Percentiles rank a stretch among this genome's conserved stretches.
Conservation (phyloP, 768 basidiomycete species). For the Paxillus ammoniavirescens region DNA sequence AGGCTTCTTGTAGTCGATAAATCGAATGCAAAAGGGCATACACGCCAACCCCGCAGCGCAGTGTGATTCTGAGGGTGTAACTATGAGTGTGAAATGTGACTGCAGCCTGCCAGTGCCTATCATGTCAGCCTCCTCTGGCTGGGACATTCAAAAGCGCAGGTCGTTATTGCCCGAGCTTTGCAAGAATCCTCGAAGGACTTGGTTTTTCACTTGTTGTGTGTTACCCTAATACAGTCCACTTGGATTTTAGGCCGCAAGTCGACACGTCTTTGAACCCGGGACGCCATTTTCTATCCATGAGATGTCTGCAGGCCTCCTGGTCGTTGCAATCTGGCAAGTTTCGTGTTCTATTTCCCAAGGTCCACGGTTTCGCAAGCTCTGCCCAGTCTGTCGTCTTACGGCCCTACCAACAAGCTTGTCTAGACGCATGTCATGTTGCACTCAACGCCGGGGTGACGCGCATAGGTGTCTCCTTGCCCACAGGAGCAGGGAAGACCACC, state of each 20-base stretch:
- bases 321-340: constrained; percentile 1
- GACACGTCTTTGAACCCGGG: neutral
- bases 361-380: constrained; percentile 8
- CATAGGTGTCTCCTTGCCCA: constrained; percentile 82
- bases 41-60: neutral
- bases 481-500: constrained; percentile 87
- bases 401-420: constrained; percentile 86
- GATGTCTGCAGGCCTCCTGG: constrained; percentile 2
- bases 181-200: too few relatives aligned
- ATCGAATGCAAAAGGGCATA: constrained; percentile 13
- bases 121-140: too few relatives aligned
- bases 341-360: neutral
- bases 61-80: neutral
- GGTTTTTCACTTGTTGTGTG: too few relatives aligned
- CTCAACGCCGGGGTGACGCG: constrained; percentile 64
- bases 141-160: too few relatives aligned
- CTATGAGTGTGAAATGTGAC: too few relatives aligned
- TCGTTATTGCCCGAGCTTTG: too few relatives aligned
- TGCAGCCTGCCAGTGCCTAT: too few relatives aligned
- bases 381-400: constrained; percentile 46
- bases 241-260: neutral
- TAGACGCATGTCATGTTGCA: constrained; percentile 74
- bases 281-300: constrained; percentile 8
- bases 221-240: too few relatives aligned
- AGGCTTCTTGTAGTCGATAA: constrained; percentile 10